Conservation (phyloP, 129 eudicot genomes). For the Flaveria trinervia region DNA sequence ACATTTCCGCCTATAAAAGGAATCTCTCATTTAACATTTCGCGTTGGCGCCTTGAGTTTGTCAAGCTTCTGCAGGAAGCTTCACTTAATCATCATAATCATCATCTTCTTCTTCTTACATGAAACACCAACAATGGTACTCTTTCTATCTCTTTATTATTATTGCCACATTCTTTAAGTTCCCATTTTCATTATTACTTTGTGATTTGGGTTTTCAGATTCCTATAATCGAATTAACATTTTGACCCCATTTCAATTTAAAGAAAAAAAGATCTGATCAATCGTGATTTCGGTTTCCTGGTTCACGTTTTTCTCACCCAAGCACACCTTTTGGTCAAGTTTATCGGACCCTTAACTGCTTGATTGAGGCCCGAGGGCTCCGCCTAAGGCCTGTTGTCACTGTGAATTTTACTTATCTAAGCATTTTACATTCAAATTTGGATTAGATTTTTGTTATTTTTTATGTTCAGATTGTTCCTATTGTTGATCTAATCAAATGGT, state of each 20-base stretch:
- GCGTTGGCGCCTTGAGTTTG: constrained; percentile 28
- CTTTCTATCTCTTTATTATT: not conserved
- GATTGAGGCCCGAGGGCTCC: no score
- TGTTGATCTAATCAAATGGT: not conserved
- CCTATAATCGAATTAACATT: no score
- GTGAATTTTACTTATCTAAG: no score
- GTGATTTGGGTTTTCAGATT: not conserved
- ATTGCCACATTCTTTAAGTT: not conserved
- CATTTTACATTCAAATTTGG: not conserved
- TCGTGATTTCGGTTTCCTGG: not conserved
- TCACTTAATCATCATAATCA: not conserved
- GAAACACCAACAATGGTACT: constrained; percentile 28
- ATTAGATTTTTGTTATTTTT: not conserved
- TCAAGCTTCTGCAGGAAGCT: constrained; percentile 34
- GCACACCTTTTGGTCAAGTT: no score
- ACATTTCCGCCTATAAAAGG: not conserved
- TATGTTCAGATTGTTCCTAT: not conserved
- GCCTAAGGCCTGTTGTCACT: no score
- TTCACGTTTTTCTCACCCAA: no score
- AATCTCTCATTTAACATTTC: not conserved
- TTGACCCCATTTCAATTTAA: no score
- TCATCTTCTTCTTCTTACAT: constrained; percentile 3
- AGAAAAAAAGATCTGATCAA: no score
- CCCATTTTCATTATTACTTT: not conserved
- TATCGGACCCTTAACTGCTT: no score